These are phyloP conservation scores for Colletotrichum sojae DNA, from an alignment of 2,329 filamentous ascomycete species.

Conservation along the genomic window DNA sequence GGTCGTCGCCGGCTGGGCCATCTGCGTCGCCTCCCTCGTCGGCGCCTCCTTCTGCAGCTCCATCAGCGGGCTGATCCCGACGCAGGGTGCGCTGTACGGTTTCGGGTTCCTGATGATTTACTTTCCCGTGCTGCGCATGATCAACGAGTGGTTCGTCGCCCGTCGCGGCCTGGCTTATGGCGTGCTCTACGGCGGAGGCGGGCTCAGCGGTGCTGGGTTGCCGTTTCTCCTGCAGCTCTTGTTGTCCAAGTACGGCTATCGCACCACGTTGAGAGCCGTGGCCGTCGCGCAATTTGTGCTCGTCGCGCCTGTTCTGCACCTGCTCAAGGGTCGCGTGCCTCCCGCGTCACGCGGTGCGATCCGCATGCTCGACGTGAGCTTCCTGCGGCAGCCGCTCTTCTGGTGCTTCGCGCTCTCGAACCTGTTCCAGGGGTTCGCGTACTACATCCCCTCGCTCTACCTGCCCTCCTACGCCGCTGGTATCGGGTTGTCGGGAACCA, in stretches of 20 bases:
- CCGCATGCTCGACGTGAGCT: constrained; percentile 44
- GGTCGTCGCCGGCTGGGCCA: constrained; percentile 20
- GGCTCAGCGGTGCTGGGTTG: constrained; percentile 62
- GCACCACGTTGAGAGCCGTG: constrained; percentile 56
- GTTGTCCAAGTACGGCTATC: constrained; percentile 58
- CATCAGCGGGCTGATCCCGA: constrained; percentile 44
- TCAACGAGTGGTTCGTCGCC: constrained; percentile 63
- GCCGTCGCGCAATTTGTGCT: constrained; percentile 54
- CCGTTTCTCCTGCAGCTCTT: constrained; percentile 60
- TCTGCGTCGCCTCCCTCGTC: constrained; percentile 2
- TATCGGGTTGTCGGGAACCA: constrained; percentile 53
- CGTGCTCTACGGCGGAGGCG: constrained; percentile 63
- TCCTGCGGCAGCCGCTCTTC: constrained; percentile 45
- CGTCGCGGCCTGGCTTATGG: constrained; percentile 64
- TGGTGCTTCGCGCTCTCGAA: constrained; percentile 62
- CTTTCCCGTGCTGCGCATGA: constrained; percentile 54
- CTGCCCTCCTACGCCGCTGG: constrained; percentile 65
- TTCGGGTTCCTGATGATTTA: constrained; percentile 56
- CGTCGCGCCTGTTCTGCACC: constrained; percentile 56
- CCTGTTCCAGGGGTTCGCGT: constrained; percentile 66
- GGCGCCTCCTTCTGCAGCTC: constrained; percentile 44
- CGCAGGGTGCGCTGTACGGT: constrained; percentile 49
- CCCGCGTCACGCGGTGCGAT: constrained; percentile 45
- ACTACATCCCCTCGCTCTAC: constrained; percentile 69
- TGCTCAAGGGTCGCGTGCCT: constrained; percentile 60